These are phyloP conservation scores for Boletus tylopilopsis DNA, from an alignment of 768 basidiomycete genomes.

Conservation along the genomic window DNA sequence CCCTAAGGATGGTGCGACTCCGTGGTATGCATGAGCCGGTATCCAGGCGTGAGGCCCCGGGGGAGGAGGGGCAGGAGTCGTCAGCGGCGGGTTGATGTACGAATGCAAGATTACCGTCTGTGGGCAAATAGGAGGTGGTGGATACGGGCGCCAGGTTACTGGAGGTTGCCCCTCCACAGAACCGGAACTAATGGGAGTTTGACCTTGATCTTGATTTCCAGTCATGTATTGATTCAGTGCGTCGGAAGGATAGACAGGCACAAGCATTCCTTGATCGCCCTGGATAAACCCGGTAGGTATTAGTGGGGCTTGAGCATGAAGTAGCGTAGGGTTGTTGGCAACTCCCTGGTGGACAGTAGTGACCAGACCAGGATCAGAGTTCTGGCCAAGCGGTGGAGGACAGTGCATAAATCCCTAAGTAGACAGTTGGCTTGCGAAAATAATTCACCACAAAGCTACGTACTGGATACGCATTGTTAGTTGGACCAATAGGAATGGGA, in stretches of 20 bases:
- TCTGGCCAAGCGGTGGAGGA: slow-evolving; percentile 36
- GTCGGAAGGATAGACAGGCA: slow-evolving; percentile 68
- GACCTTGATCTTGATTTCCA: slow-evolving; percentile 32
- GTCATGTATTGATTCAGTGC: slow-evolving; percentile 69
- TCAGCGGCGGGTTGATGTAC: slow-evolving; percentile 24
- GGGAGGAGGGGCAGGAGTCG: slow-evolving; percentile 16
- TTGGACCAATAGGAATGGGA: slow-evolving; percentile 36
- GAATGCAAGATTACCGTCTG: slow-evolving; percentile 30
- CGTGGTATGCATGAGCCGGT: slow-evolving; percentile 24
- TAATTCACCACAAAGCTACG: slow-evolving; percentile 19
- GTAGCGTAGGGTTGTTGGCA: slow-evolving; percentile 8
- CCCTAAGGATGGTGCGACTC: slow-evolving; percentile 15
- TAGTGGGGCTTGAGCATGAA: slow-evolving; percentile 48
- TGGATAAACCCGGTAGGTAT: slow-evolving; percentile 68
- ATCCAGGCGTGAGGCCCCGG: slow-evolving; percentile 25
- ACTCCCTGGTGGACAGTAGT: slow-evolving; percentile 17
- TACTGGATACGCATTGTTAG: slow-evolving; percentile 45
- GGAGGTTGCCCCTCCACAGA: slow-evolving; percentile 29
- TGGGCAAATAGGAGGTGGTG: slow-evolving; percentile 30
- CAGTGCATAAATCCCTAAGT: slow-evolving; percentile 50
- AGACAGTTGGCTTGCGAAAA: slow-evolving; percentile 8
- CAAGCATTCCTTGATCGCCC: slow-evolving; percentile 67
- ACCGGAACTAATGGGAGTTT: slow-evolving; percentile 15
- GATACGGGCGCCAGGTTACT: slow-evolving; percentile 33
- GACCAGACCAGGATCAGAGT: slow-evolving; percentile 24